Evolutionary conservation across 768 basidiomycete species (phyloP), one percentile per base, ranked within the genome.

Genomic region (Pulveroboletus sp.): DNA sequence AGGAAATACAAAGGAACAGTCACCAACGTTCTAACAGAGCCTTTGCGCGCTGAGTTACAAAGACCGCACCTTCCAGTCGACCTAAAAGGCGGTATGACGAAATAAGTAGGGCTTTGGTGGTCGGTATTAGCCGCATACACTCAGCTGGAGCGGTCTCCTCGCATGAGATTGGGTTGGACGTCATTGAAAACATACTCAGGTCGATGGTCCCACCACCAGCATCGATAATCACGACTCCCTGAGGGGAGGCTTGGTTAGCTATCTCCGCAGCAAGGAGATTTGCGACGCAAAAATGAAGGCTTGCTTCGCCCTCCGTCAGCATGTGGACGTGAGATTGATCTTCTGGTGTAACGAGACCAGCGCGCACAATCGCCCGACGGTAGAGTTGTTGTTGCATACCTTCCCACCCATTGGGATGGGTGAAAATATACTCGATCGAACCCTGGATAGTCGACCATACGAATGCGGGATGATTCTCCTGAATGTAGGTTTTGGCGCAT

Each of bases 1-100:
- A 46, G 30, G 30, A 5, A 0, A 31, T 6, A 21, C 18, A 27
- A 27, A 35, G 12, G 17, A 27, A 24, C 5, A 17, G 21, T 12
- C 43, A 36, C 35, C n/a, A 47, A 76, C 76, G 52, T 50, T 66
- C 56, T 1, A 79, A 57, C 51, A 69, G 68, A 9, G 55, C 51
- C 1, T 59, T 54, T 2, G 75, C 75, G 30, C 70, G 67, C 9
- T 69, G 67, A 17, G 65, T 76, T 12, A 79, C 75, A 51, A 74
- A 76, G 1, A 76, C 68, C 0, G 77, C 77, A 17, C 77, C 77
- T 39, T 71, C 63, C 40, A 77, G 69, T 30, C 69, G 67, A 60
- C 74, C 76, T 77, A 40, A 14, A 24, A 26, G 18, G 12, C 5
- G 4, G 15, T 2, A 17, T 21, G 36, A 27, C 3, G 32, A 17